These are phyloP conservation scores for Smallanthus sonchifolius DNA, from an alignment of 129 eudicot species.

Conservation along the genomic window DNA sequence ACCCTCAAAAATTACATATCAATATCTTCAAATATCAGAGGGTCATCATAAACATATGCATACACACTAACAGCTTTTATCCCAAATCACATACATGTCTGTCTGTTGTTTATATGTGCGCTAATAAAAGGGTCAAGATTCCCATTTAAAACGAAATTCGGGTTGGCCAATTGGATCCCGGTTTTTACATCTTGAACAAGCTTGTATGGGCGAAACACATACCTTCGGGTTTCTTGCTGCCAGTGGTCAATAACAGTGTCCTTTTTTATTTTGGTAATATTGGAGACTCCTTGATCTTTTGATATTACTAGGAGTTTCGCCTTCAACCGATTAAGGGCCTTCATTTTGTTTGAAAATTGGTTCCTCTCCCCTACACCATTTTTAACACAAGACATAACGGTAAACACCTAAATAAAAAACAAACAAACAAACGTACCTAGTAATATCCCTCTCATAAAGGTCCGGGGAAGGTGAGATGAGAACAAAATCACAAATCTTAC, in stretches of 20 bases:
- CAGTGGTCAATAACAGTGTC: constrained; percentile 33
- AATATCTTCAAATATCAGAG: background rate
- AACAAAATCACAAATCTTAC: too few relatives aligned
- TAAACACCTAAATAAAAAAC: background rate
- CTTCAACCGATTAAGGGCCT: constrained; percentile 84
- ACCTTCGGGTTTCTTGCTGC: constrained; percentile 69
- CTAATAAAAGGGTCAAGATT: constrained; percentile 65
- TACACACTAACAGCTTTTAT: constrained; percentile 29
- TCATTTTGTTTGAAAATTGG: constrained; percentile 66
- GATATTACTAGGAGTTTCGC: constrained; percentile 59
- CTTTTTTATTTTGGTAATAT: constrained; percentile 35
- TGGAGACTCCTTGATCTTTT: constrained; percentile 49
- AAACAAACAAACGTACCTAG: too few relatives aligned
- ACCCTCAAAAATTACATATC: background rate
- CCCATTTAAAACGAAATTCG: constrained; percentile 65
- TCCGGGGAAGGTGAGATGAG: too few relatives aligned
- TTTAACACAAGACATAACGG: background rate
- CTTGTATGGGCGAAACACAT: constrained; percentile 57
- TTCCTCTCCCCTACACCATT: constrained; percentile 76
- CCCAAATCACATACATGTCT: constrained; percentile 43
- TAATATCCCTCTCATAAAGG: too few relatives aligned
- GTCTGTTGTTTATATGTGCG: constrained; percentile 71
- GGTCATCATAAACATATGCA: constrained; percentile 6
- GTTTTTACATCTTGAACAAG: constrained; percentile 84
- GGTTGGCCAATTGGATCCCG: constrained; percentile 66